Conservation (phyloP, 1,284 basidiomycete species). For the Cutaneotrichosporon cutaneum region DNA sequence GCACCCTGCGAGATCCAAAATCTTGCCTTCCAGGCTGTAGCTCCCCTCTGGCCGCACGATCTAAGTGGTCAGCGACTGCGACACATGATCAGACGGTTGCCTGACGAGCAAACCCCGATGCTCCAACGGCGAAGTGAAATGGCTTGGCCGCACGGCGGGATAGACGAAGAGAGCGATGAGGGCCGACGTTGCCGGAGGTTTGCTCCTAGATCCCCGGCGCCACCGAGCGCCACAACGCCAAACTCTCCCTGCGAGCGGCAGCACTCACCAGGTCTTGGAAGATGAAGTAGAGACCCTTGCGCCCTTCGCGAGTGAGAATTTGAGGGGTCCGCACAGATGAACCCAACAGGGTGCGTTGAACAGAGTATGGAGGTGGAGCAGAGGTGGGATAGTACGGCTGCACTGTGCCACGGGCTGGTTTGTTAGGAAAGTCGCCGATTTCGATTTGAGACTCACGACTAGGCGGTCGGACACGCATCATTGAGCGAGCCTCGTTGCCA, state of each 20-base stretch:
- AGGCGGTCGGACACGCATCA: slow-evolving; percentile 25
- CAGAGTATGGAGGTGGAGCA: slow-evolving; percentile 24
- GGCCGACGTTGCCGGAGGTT: neutral
- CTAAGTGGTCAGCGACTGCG: slow-evolving; percentile 13
- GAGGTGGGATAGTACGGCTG: slow-evolving; percentile 26
- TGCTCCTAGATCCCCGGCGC: neutral
- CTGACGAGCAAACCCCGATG: too few relatives aligned
- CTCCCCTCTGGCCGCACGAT: slow-evolving; percentile 24
- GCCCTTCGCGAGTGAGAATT: slow-evolving; percentile 19
- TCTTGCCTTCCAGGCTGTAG: slow-evolving; percentile 24
- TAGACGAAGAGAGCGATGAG: neutral
- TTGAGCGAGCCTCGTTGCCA: slow-evolving; percentile 16
- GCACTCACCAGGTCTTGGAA: slow-evolving; percentile 27
- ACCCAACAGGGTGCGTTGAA: slow-evolving; percentile 23
- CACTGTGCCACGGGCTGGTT: slow-evolving; percentile 19
- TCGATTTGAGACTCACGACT: slow-evolving; percentile 15
- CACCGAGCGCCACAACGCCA: neutral
- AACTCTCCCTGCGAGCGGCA: neutral
- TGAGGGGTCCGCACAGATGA: slow-evolving; percentile 24
- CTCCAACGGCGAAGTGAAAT: neutral
- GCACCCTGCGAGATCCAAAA: slow-evolving; percentile 26
- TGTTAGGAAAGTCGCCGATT: neutral
- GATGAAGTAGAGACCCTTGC: slow-evolving; percentile 25
- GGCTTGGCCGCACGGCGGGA: neutral
- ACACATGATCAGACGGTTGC: neutral